Conservation (phyloP, 2,329 filamentous ascomycete genomes). For the Aaosphaeria arxii region DNA sequence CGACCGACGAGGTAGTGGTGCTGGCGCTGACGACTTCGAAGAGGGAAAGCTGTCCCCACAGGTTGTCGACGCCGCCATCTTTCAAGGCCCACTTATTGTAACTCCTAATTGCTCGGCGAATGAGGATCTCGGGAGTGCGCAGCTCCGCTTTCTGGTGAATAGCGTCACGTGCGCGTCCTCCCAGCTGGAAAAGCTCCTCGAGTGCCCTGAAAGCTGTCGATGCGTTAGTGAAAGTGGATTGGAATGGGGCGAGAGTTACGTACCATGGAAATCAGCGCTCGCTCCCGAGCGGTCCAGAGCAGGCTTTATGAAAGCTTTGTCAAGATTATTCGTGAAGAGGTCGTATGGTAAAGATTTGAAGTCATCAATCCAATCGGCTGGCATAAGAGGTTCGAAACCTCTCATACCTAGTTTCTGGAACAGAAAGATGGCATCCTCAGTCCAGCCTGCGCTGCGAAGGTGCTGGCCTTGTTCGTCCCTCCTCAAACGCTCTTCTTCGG, state of each 20-base stretch:
- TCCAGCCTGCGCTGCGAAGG: constrained; percentile 47
- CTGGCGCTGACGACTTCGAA: constrained; percentile 45
- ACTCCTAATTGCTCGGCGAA: constrained; percentile 41
- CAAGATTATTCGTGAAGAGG: constrained; percentile 47
- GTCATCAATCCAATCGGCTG: constrained; percentile 51
- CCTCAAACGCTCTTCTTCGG: constrained; percentile 19
- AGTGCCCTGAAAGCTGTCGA: constrained; percentile 50
- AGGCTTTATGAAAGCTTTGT: constrained; percentile 47
- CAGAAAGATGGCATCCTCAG: constrained; percentile 51
- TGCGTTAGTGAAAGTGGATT: constrained; percentile 7
- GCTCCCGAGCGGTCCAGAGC: constrained; percentile 26
- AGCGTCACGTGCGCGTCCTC: constrained; percentile 51
- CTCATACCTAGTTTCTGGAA: constrained; percentile 54
- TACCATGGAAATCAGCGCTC: constrained; percentile 20
- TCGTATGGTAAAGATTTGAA: constrained; percentile 53
- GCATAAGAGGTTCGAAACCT: constrained; percentile 56
- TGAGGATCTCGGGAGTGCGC: constrained; percentile 35
- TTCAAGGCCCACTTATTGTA: constrained; percentile 55
- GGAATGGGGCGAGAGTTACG: not conserved
- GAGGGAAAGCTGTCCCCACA: constrained; percentile 39
- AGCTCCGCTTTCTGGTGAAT: constrained; percentile 36
- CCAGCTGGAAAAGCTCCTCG: constrained; percentile 48
- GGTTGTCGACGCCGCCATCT: constrained; percentile 45
- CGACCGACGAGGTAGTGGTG: constrained; percentile 34
- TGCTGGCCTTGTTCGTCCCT: constrained; percentile 23